Base-by-base conservation (phyloP, 164 flowering plant genomes). In the Kalanchoe fedtschenkoi region DNA sequence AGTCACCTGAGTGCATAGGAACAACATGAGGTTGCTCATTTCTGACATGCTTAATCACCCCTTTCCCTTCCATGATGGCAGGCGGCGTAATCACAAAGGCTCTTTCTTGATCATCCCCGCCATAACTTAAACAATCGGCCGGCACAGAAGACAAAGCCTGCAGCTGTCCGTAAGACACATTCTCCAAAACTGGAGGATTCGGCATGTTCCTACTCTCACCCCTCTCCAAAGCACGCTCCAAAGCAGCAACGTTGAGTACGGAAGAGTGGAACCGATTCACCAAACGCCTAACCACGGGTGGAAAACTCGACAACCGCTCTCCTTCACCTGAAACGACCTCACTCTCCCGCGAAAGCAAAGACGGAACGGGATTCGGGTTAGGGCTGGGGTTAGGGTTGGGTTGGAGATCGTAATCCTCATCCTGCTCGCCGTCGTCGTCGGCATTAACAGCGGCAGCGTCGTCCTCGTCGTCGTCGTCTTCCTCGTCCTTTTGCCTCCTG, bases 101-200 rank as follows among this genome's bases (percentile, higher is more conserved):
- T 53, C 65, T 74, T 57, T 82, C 87, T 64, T 65, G 82, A 59
- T 86, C 92, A 29, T 55, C 35, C 24, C 58, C 65, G 4, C 33
- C 59, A 60, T 77, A 57, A 34, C 72, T 66, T 21, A 83, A 70
- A 62, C 75, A 60, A 59, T 85, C 92, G 2, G 78, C 70, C 0
- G 93, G 87, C 53, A 88, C 77, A 19, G 84, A 73, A 0, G 97
- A 88, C 56, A 88, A 24, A 16, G 86, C 95, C 79, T 93, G 97
- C 15, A 93, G 72, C 82, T 93, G 98, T 26, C 97, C 97, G 60
- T 83, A 77, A 33, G 97, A 90, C 34, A 93, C 74, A 70, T 90
- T 93, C 81, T 93, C 99, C 77, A 93, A 63, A 21, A 67, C 64
- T 34, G 66, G 41, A 11, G 66, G 58, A 55, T 58, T 69, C 26